Percentiles rank a stretch among this genome's conserved stretches.
These are phyloP conservation scores for Dactylellina haptotyla DNA, from an alignment of 2,329 filamentous ascomycete genomes.

Conservation along the genomic window DNA sequence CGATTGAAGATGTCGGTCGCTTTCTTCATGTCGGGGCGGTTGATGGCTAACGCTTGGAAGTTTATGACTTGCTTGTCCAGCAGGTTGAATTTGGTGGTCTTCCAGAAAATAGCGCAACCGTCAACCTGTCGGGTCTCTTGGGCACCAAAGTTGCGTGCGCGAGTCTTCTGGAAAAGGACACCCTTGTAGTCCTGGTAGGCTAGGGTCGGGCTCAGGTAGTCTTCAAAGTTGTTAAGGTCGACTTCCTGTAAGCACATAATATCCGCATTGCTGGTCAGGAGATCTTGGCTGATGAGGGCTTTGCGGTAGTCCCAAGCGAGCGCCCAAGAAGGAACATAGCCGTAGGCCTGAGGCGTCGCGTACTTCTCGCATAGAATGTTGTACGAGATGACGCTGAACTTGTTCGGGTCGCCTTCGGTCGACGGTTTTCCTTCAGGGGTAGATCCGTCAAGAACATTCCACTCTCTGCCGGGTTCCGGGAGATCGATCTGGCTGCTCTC, in stretches of 20 bases:
- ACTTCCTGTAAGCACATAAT: slow-evolving; percentile 94
- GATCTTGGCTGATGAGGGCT: slow-evolving; percentile 82
- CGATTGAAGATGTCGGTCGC: slow-evolving; percentile 98
- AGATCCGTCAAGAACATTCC: slow-evolving; percentile 75
- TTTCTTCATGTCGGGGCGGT: slow-evolving; percentile 94
- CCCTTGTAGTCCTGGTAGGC: slow-evolving; percentile 91
- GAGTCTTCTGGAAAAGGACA: slow-evolving; percentile 88
- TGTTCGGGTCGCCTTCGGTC: slow-evolving; percentile 64
- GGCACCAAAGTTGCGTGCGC: slow-evolving; percentile 90
- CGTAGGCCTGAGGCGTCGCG: slow-evolving; percentile 83
- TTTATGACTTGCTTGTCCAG: slow-evolving; percentile 95
- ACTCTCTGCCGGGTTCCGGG: slow-evolving; percentile 78
- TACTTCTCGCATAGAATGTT: slow-evolving; percentile 96
- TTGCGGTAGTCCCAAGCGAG: slow-evolving; percentile 88
- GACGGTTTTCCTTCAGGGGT: slow-evolving; percentile 56
- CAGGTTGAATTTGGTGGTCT: slow-evolving; percentile 90
- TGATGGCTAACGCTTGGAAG: slow-evolving; percentile 90
- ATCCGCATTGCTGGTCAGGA: slow-evolving; percentile 81
- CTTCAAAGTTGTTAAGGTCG: slow-evolving; percentile 88
- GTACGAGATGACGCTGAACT: slow-evolving; percentile 86
- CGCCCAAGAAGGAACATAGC: slow-evolving; percentile 84
- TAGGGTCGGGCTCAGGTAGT: slow-evolving; percentile 87
- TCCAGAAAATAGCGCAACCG: slow-evolving; percentile 96
- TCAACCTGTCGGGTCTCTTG: slow-evolving; percentile 90
- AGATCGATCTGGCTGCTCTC: slow-evolving; percentile 83